Conservation (phyloP, 108 stramenopile genomes). For the Cyclostephanos tholiformis region DNA sequence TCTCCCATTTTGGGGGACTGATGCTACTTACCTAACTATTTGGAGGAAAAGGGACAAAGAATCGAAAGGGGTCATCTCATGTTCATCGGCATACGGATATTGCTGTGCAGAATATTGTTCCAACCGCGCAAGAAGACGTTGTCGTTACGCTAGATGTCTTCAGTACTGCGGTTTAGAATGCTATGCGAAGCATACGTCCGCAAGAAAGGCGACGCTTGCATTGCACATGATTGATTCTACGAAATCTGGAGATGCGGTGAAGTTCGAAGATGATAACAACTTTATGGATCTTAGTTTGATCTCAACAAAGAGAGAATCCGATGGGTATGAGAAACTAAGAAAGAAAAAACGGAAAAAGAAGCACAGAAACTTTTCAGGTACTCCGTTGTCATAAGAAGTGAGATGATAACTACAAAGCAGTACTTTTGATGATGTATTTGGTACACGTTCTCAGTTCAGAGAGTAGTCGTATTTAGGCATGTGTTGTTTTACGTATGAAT, state of each 20-base stretch:
- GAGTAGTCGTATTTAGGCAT: not conserved
- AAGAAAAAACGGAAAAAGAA: constrained; percentile 16
- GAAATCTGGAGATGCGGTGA: constrained; percentile 1
- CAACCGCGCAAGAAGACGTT: constrained; percentile 28
- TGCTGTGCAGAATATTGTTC: constrained; percentile 29
- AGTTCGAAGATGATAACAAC: constrained; percentile 22
- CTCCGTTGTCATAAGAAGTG: not conserved
- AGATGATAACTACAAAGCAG: too few relatives aligned
- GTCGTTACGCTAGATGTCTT: constrained; percentile 39
- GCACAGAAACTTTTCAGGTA: constrained; percentile 1
- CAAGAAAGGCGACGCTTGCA: constrained; percentile 31
- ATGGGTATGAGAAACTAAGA: not conserved
- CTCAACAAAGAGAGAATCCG: not conserved
- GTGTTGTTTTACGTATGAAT: not conserved
- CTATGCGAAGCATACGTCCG: constrained; percentile 10
- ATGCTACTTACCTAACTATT: constrained; percentile 48
- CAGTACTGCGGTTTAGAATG: constrained; percentile 42
- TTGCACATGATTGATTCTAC: constrained; percentile 31
- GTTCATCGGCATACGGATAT: constrained; percentile 32
- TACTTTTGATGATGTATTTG: too few relatives aligned
- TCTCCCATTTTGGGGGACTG: constrained; percentile 47
- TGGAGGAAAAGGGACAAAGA: constrained; percentile 28
- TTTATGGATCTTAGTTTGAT: constrained; percentile 25
- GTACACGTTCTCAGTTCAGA: not conserved
- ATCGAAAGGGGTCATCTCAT: not conserved